phyloP scores from a whole-genome alignment of 2,329 filamentous ascomycete species.

The Helotiales sp. region DNA sequence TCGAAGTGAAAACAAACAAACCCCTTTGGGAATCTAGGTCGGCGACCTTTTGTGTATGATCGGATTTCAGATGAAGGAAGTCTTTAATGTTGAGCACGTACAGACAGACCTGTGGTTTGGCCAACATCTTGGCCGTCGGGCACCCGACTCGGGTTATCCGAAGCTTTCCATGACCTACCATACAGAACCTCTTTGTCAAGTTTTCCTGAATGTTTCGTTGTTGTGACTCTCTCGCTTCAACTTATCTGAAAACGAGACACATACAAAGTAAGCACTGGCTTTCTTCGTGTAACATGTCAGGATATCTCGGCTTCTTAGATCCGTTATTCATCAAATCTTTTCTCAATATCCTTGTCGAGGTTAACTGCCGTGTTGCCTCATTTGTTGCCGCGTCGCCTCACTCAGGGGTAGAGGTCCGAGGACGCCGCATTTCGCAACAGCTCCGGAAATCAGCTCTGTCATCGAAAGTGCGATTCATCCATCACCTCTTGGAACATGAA shows the following conservation, averaged over 20 bases:
- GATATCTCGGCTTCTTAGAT: too few relatives aligned
- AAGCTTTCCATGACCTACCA: background rate
- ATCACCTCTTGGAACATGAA: too few relatives aligned
- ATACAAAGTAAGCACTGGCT: background rate
- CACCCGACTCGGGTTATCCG: conserved; percentile 9
- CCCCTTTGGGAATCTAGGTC: background rate
- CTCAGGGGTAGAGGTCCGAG: conserved; percentile 3
- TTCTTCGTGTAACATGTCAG: background rate
- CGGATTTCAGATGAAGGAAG: background rate
- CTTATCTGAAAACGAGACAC: background rate
- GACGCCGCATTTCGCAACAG: background rate
- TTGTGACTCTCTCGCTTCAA: background rate
- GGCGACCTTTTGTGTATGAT: background rate
- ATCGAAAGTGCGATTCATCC: too few relatives aligned
- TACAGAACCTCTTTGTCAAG: background rate
- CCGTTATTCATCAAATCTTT: too few relatives aligned
- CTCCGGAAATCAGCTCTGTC: background rate
- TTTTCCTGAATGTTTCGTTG: background rate
- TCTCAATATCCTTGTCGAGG: background rate
- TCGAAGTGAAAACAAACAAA: background rate
- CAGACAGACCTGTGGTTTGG: background rate
- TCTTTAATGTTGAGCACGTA: background rate
- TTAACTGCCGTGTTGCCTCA: conserved; percentile 4
- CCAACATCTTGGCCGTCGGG: conserved; percentile 1
- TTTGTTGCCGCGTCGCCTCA: background rate